phyloP scores from a whole-genome alignment of 164 flowering plant species.

The Pachysandra terminalis region DNA sequence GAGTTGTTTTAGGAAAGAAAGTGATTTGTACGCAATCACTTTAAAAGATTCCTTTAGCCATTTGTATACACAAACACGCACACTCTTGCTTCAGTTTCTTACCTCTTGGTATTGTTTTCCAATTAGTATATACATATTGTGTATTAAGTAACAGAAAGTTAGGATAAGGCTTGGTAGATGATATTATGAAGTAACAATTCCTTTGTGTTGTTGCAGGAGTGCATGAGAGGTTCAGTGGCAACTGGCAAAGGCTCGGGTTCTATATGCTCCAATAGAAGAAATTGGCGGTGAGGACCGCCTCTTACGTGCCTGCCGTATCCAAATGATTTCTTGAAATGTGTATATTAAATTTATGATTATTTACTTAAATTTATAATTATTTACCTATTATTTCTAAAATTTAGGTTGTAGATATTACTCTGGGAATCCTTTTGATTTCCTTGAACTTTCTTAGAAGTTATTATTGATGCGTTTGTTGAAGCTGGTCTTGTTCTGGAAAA shows the following conservation, averaged over 20 bases:
- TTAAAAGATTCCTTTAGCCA: too few species aligned
- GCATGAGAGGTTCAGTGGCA: constrained; percentile 89
- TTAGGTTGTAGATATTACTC: neutral
- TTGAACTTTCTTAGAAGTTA: constrained; percentile 62
- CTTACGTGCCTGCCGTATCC: constrained; percentile 93
- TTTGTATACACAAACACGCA: too few species aligned
- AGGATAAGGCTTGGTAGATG: too few species aligned
- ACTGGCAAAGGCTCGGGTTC: constrained; percentile 68
- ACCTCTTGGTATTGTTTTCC: too few species aligned
- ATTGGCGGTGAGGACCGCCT: constrained; percentile 70
- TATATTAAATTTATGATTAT: neutral
- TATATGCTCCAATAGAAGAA: constrained; percentile 86
- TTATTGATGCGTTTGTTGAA: constrained; percentile 73
- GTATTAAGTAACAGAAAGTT: too few species aligned
- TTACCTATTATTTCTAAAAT: constrained; percentile 2
- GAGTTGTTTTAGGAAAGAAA: too few species aligned
- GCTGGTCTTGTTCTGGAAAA: constrained; percentile 92
- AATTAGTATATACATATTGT: too few species aligned
- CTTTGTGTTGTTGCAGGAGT: constrained; percentile 50
- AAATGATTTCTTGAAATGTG: neutral
- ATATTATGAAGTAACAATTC: neutral
- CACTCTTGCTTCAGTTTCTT: too few species aligned
- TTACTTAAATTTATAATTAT: too few species aligned
- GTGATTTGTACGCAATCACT: too few species aligned
- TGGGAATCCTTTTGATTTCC: constrained; percentile 27